Evolutionary conservation across 148 eudicot genomes (phyloP), one percentile per base, ranked within the genome.

Genomic region (Rhododendron molle): DNA sequence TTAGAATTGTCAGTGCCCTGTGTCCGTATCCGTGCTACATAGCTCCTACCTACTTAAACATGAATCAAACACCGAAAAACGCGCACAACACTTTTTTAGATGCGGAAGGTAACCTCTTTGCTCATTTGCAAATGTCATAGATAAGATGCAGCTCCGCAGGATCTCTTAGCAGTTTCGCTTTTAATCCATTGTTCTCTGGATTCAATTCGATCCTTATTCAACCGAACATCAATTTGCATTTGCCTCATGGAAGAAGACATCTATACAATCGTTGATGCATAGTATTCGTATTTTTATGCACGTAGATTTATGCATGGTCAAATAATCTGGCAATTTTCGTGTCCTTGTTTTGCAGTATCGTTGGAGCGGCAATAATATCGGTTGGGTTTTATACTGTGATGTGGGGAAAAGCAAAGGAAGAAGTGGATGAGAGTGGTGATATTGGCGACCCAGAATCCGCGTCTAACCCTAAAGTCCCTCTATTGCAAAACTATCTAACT

Each of bases 391-490:
- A 92, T 26, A 90, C 92, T 7, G 94, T 92, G 20, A 92, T 92
- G 90, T 92, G 94, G 94, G 94, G 94, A 14, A 92, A 92, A 73
- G 83, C 94, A n/a, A 89, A 88, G 76, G 94, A 92, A 87, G 91
- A 87, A 7, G 77, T 79, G 62, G 85, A 18, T 16, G 90, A 85
- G 16, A 76, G 78, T 77, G 30, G 26, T 54, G 85, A 81, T 77
- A 67, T 9, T 18, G 49, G 44, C 13, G 88, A 84, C 77, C 76
- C 88, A 83, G 94, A 90, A 80, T 83, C 90, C 4, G 49, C 87
- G 4, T 20, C 90, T 9, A 36, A 83, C 3, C 76, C 82, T 7
- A 90, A 86, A 82, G 72, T 76, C 15, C 94, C 94, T 8, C 84
- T 92, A 76, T 81, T 92, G 82, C 90, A 79, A 72, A 82, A 81